Base-by-base conservation (phyloP, 164 flowering plant genomes). In the Santalum album region DNA sequence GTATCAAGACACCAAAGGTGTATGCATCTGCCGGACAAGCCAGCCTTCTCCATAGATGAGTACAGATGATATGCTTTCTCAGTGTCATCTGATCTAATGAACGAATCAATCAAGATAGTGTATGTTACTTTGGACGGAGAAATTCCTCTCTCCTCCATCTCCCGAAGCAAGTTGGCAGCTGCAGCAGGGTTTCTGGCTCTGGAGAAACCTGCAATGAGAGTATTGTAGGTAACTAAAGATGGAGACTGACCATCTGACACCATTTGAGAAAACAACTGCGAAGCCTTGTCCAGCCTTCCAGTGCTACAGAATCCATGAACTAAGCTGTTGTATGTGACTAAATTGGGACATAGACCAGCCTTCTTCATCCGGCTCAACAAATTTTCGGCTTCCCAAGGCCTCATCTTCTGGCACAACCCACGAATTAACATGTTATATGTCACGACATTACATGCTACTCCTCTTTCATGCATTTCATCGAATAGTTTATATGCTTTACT, bases 141-240 rank as follows among this genome's bases (percentile, higher is more conserved):
- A 38, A 83, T 56, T 34, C 78, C 78, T 57, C 90, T 75, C 47
- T 66, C 82, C 57, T 83, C 75, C 96, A 88, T 88, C 66, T 82
- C 87, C 64, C 69, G 70, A 0, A 72, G 76, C 25, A 80, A 52
- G 22, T 68, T 35, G 4, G 61, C 54, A 26, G 78, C 83, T 42
- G 21, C 54, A 0, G 21, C 59, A 1, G 62, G 54, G 34, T 76
- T 67, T 40, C 74, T 77, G 42, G 64, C 75, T 68, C 70, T 72
- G 50, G 72, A 69, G 57, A 74, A 76, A 23, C 87, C 87, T 2
- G 61, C 56, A 60, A 82, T 79, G 9, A 87, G 69, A 53, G 65
- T 45, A 62, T 87, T 84, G 24, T 82, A 87, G 7, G 91, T 80
- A 24, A 79, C 75, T 21, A 75, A 39, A 20, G 87, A 67, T 27